Percentiles rank a stretch among this genome's conserved stretches.
Evolutionary conservation across 306 rosid genomes (phyloP).

Genomic region (Arachis hypogaea): DNA sequence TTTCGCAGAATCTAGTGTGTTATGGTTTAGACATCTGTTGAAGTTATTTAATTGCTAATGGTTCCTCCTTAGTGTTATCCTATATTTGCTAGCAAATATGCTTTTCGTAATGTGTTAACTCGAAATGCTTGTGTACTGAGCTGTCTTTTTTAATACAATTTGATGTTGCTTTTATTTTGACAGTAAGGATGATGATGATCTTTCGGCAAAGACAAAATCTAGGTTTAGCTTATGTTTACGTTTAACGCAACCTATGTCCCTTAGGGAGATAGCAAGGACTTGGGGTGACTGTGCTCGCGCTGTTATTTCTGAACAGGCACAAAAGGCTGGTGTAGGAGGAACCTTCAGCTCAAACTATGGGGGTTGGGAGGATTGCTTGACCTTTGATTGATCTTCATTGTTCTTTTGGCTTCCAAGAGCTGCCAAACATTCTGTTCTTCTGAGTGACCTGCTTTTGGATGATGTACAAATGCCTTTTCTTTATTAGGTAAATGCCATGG

Average conservation of each 20-base stretch:
- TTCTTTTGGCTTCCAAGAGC: slow-evolving; percentile 21
- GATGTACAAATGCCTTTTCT: neutral
- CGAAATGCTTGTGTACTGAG: no score
- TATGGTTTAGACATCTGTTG: neutral
- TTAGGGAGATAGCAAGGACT: slow-evolving; percentile 72
- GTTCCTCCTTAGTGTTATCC: no score
- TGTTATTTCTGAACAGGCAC: slow-evolving; percentile 77
- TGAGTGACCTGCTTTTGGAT: neutral
- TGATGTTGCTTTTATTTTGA: slow-evolving; percentile 29
- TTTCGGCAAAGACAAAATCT: slow-evolving; percentile 74
- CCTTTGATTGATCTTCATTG: slow-evolving; percentile 44
- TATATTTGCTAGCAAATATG: no score
- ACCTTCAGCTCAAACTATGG: slow-evolving; percentile 93
- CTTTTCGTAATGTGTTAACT: no score
- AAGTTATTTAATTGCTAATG: neutral
- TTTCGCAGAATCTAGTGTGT: neutral
- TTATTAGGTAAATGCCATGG: slow-evolving; percentile 2
- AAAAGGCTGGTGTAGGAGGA: slow-evolving; percentile 80
- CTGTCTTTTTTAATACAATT: slow-evolving; percentile 1
- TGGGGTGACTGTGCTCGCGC: slow-evolving; percentile 89
- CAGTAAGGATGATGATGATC: slow-evolving; percentile 84
- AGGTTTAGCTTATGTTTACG: slow-evolving; percentile 79
- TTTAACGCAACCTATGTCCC: slow-evolving; percentile 85
- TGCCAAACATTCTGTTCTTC: slow-evolving; percentile 11
- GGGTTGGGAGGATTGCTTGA: slow-evolving; percentile 73